A percentile compares a stretch with the other conserved stretches of the same genome.
These are phyloP conservation scores for Alopecurus myosuroides DNA, from an alignment of 176 grass and related monocot genomes.

Conservation along the genomic window DNA sequence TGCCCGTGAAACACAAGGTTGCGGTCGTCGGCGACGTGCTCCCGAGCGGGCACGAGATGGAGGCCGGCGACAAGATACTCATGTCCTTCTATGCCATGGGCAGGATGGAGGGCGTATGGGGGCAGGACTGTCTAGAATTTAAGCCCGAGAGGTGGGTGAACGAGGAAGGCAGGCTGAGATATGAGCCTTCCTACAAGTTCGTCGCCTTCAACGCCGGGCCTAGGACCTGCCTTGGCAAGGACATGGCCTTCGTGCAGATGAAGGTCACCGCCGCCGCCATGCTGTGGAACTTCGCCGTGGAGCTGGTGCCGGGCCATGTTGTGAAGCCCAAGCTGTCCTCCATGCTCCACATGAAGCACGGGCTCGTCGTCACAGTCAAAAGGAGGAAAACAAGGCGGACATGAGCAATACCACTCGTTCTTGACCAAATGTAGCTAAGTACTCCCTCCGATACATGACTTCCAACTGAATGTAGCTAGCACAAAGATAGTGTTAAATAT, in stretches of 20 bases:
- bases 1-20: constrained; percentile 77
- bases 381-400: too few relatives aligned
- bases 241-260: constrained; percentile 77
- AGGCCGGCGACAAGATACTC: constrained; percentile 44
- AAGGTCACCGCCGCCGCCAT: constrained; percentile 47
- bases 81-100: constrained; percentile 61
- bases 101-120: constrained; percentile 71
- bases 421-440: too few relatives aligned
- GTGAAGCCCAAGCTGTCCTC: constrained; percentile 74
- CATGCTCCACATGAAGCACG: constrained; percentile 77
- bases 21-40: constrained; percentile 48
- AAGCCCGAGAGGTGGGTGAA: constrained; percentile 67
- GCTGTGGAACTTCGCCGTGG: constrained; percentile 61
- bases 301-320: constrained; percentile 40
- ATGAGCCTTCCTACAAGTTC: constrained; percentile 84
- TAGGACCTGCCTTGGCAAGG: constrained; percentile 76
- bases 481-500: too few relatives aligned
- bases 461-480: too few relatives aligned
- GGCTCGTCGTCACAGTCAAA: constrained; percentile 52
- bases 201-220: constrained; percentile 78
- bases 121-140: constrained; percentile 74
- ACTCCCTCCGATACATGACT: too few relatives aligned
- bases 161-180: constrained; percentile 38
- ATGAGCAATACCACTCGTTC: too few relatives aligned
- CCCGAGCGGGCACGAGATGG: constrained; percentile 55